Evolutionary conservation across 2,329 filamentous ascomycete species (phyloP).

Genomic region (Microthyrium microscopicum): DNA sequence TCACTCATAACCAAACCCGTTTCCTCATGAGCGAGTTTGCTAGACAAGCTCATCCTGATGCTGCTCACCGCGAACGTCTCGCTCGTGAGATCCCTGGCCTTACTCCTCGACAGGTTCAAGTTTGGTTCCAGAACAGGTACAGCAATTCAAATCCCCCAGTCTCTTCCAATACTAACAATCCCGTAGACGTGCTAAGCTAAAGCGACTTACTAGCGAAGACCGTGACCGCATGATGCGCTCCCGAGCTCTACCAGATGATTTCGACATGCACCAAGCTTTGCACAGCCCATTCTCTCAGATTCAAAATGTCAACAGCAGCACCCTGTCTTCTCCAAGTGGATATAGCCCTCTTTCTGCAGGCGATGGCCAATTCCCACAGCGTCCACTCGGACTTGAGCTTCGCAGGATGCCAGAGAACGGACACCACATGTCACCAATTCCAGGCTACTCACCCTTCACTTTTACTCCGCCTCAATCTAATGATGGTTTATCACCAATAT

Average conservation of each 20-base stretch:
- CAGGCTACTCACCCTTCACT: conserved; percentile 49
- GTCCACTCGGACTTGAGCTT: conserved; percentile 53
- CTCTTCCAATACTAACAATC: conserved; percentile 11
- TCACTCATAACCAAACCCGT: conserved; percentile 92
- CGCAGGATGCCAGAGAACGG: conserved; percentile 47
- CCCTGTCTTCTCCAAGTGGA: conserved; percentile 27
- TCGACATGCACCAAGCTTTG: conserved; percentile 43
- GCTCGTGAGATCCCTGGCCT: conserved; percentile 82
- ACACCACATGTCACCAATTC: conserved; percentile 51
- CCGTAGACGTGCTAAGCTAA: conserved; percentile 41
- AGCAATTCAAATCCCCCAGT: too few relatives aligned
- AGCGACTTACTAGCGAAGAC: conserved; percentile 43
- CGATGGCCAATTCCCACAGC: conserved; percentile 27
- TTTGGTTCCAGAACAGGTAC: conserved; percentile 97
- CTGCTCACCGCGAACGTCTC: conserved; percentile 71
- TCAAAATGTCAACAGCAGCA: conserved; percentile 28
- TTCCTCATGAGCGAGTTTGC: conserved; percentile 96
- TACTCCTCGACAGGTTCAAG: conserved; percentile 83
- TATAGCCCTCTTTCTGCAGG: too few relatives aligned
- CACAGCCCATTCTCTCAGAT: conserved; percentile 32
- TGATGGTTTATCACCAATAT: conserved; percentile 29
- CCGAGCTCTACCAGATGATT: conserved; percentile 40
- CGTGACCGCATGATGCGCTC: conserved; percentile 45
- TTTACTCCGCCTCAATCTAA: conserved; percentile 41
- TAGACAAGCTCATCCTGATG: conserved; percentile 85